A percentile compares a stretch with the other conserved stretches of the same genome.
Conservation (phyloP, 345 rosid genomes). For the Excoecaria agallocha region DNA sequence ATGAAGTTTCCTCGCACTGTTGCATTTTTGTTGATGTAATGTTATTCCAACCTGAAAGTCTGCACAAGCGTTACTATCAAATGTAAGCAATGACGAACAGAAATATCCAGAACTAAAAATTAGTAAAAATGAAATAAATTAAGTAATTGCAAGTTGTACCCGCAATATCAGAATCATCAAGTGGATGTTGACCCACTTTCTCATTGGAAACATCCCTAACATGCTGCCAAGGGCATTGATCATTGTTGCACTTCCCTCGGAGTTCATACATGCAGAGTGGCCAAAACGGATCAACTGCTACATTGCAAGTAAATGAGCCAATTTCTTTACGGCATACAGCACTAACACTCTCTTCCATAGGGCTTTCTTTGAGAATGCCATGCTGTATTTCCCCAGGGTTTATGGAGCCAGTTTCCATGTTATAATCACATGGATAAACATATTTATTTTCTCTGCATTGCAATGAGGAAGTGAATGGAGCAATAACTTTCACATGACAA, state of each 20-base stretch:
- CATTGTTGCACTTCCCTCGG: constrained; percentile 94
- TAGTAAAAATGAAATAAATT: background rate
- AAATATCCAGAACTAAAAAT: constrained; percentile 7
- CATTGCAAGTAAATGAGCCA: constrained; percentile 49
- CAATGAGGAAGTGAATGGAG: constrained; percentile 23
- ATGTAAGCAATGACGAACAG: constrained; percentile 16
- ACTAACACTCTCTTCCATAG: constrained; percentile 22
- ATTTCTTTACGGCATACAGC: constrained; percentile 33
- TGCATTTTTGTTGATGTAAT: constrained; percentile 27
- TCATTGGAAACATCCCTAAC: constrained; percentile 47
- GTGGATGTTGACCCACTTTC: constrained; percentile 31
- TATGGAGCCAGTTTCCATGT: constrained; percentile 22
- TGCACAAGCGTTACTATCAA: constrained; percentile 37
- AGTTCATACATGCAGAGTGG: constrained; percentile 91
- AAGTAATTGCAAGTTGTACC: constrained; percentile 29
- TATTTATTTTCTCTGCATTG: constrained; percentile 26
- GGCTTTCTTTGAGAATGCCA: constrained; percentile 25
- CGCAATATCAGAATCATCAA: constrained; percentile 35
- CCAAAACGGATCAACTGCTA: constrained; percentile 70
- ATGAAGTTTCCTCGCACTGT: constrained; percentile 26
- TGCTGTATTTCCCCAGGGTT: constrained; percentile 32
- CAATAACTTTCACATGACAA: constrained; percentile 45
- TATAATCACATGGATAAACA: constrained; percentile 14
- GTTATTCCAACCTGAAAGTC: constrained; percentile 43
- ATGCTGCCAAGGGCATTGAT: constrained; percentile 95